Evolutionary conservation across 164 flowering plant genomes (phyloP).

Genomic region (Liriodendron chinense): DNA sequence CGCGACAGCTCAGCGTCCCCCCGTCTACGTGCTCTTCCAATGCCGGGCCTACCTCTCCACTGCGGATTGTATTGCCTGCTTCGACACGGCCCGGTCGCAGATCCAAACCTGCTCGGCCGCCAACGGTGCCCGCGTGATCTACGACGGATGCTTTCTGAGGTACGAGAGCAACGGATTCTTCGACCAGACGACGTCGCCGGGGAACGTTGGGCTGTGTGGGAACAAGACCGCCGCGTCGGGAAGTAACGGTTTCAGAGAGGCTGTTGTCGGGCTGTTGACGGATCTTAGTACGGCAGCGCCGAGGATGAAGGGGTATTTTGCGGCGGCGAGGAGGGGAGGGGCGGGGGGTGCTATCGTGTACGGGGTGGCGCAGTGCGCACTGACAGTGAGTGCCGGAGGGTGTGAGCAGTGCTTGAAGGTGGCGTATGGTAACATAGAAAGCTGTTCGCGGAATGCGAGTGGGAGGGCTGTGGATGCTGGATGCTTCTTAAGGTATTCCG

Average conservation of each 20-base stretch:
- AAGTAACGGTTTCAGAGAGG: slow-evolving; percentile 9
- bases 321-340: slow-evolving; percentile 26
- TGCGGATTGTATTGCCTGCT: slow-evolving; percentile 39
- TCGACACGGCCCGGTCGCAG: slow-evolving; percentile 21
- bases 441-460: slow-evolving; percentile 33
- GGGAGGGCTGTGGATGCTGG: slow-evolving; percentile 54
- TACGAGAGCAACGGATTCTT: slow-evolving; percentile 44
- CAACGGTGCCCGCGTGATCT: slow-evolving; percentile 45
- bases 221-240: slow-evolving; percentile 25
- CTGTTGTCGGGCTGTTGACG: slow-evolving; percentile 15
- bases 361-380: slow-evolving; percentile 49
- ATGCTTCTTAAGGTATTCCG: slow-evolving; percentile 59
- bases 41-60: slow-evolving; percentile 40
- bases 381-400: slow-evolving; percentile 29
- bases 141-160: slow-evolving; percentile 55
- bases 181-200: slow-evolving; percentile 35
- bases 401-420: slow-evolving; percentile 46
- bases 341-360: slow-evolving; percentile 16
- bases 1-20: slow-evolving; percentile 33
- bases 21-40: slow-evolving; percentile 40
- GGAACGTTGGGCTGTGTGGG: slow-evolving; percentile 29
- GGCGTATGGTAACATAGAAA: slow-evolving; percentile 29
- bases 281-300: slow-evolving; percentile 41
- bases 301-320: slow-evolving; percentile 33
- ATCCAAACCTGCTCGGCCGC: slow-evolving; percentile 41